Evolutionary conservation across 78 protist species (phyloP).

Genomic region (Tieghemostelium lacteum): DNA sequence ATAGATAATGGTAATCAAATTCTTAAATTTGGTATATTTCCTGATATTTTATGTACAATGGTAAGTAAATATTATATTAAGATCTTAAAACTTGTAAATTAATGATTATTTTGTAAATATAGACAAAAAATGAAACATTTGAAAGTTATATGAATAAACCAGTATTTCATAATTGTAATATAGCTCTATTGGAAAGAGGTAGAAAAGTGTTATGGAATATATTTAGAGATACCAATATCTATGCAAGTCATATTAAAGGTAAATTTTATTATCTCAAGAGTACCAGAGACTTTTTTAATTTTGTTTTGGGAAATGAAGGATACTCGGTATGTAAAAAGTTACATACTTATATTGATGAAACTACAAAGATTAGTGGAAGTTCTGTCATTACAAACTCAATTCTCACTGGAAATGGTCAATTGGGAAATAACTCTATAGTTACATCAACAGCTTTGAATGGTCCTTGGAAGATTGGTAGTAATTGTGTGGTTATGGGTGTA

Average conservation of each 20-base stretch:
- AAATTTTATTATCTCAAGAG: slow-evolving; percentile 14
- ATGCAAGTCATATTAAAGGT: slow-evolving; percentile 38
- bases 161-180: not conserved
- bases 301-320: not conserved
- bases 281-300: slow-evolving; percentile 20
- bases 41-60: not conserved
- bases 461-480: slow-evolving; percentile 41
- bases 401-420: slow-evolving; percentile 28
- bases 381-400: slow-evolving; percentile 25
- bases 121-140: slow-evolving; percentile 35
- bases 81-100: not conserved
- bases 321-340: not conserved
- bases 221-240: slow-evolving; percentile 1
- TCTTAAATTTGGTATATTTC: slow-evolving; percentile 43
- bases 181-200: slow-evolving; percentile 1
- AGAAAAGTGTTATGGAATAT: slow-evolving; percentile 54
- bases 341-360: slow-evolving; percentile 59
- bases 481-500: slow-evolving; percentile 37
- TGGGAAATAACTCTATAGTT: not conserved
- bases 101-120: not conserved
- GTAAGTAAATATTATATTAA: not conserved
- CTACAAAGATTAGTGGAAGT: too few relatives aligned
- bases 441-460: slow-evolving; percentile 6
- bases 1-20: slow-evolving; percentile 29
- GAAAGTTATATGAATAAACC: slow-evolving; percentile 21